Evolutionary conservation across 257 asterid species (phyloP), one percentile per base, ranked within the genome.

Genomic region (Thymus quinquecostatus): DNA sequence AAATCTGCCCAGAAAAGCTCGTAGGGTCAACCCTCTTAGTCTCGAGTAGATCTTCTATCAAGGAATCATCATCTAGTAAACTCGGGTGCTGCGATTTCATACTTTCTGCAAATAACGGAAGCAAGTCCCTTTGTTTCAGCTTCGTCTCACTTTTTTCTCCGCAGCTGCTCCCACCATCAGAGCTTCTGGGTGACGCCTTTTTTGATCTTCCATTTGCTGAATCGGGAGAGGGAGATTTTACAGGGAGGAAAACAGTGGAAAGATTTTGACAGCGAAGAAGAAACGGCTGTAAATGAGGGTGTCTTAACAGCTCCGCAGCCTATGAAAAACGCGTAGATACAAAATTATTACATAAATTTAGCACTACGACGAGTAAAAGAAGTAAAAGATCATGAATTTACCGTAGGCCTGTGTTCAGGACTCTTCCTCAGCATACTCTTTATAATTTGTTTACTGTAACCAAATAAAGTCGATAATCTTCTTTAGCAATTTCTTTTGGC

Each of bases 401-500:
- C 97, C 29, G 96, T 89, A 47, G 99, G 98, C 84, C 99, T 81
- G 72, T 92, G 96, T 64, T 89, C 98, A 0, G 98, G 96, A 65
- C 95, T 80, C 83, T 82, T 93, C 85, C 98, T 84, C 34, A 93
- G 92, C 97, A 93, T 93, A 89, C 82, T 93, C 78, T 91, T 93
- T 49, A 93, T 85, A 59, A 93, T 89, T 83, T 93, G 97, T 83
- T 93, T 93, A 79, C 98, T 93, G 91, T 66, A 47, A 77, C 70
- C 53, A 73, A 47, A 79, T 34, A 55, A 57, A 56, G 57, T 9
- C 66, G 28, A 69, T 64, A 58, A 38, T 32, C 34, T 53, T 57
- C 34, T 0, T 44, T 11, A 29, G 70, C 48, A 33, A 65, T 33
- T 12, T 32, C 8, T 32, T 4, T 14, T 38, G 21, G 21, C 21